These are phyloP conservation scores for Solanum sejunctum DNA, from an alignment of 257 asterid genomes.

Conservation along the genomic window DNA sequence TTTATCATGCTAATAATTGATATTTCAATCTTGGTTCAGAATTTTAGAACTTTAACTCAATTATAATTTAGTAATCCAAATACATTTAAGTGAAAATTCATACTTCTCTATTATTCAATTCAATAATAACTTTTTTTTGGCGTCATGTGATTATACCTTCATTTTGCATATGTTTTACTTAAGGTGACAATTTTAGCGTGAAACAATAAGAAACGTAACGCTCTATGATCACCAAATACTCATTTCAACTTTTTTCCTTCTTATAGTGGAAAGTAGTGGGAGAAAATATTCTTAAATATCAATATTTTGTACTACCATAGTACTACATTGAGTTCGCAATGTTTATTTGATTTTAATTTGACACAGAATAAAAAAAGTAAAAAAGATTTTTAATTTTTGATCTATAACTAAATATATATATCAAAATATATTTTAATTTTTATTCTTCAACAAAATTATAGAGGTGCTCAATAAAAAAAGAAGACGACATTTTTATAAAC, in stretches of 20 bases:
- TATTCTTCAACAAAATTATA: neutral
- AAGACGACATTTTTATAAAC: neutral
- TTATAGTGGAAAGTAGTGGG: neutral
- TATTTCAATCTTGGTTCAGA: neutral
- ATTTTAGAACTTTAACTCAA: neutral
- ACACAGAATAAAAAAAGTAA: neutral
- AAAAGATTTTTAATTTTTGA: neutral
- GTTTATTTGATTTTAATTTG: neutral
- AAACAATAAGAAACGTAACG: neutral
- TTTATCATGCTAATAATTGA: neutral
- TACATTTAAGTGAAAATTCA: neutral
- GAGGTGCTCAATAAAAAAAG: neutral
- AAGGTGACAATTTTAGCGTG: neutral
- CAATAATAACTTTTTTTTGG: neutral
- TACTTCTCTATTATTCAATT: neutral
- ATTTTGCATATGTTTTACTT: neutral
- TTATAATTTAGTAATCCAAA: neutral
- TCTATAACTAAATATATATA: neutral
- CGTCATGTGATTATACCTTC: neutral
- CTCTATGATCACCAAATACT: neutral
- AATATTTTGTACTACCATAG: neutral
- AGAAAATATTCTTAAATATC: neutral
- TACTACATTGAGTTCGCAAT: neutral
- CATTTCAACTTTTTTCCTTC: neutral
- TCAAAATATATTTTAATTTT: neutral